Percentiles rank a stretch among this genome's conserved stretches.
Evolutionary conservation across 345 rosid species (phyloP).

Genomic region (Bretschneidera sinensis): DNA sequence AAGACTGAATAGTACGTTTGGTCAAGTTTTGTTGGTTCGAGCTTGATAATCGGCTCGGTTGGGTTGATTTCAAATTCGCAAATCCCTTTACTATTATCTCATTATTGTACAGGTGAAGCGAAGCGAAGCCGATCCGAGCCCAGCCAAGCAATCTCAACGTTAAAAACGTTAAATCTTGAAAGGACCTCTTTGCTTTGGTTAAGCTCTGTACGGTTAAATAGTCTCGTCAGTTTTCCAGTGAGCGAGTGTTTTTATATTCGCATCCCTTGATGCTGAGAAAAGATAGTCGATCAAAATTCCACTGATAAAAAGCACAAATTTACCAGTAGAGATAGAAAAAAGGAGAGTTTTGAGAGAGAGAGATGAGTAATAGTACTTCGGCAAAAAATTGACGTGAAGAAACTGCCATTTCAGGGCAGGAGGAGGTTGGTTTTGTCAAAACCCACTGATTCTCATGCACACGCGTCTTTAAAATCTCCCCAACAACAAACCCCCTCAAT

Average conservation of each 20-base stretch:
- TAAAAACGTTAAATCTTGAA: too few species aligned
- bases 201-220: background rate
- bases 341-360: too few species aligned
- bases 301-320: background rate
- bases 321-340: background rate
- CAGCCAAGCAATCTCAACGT: too few species aligned
- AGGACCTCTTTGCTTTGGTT: background rate
- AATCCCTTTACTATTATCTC: too few species aligned
- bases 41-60: too few species aligned
- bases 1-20: too few species aligned
- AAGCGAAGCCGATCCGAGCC: too few species aligned
- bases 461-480: constrained; percentile 13
- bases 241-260: background rate
- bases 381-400: background rate
- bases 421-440: constrained; percentile 7
- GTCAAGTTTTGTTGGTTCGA: too few species aligned
- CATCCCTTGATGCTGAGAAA: background rate
- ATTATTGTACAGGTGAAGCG: too few species aligned
- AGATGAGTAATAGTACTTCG: too few species aligned
- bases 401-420: constrained; percentile 2
- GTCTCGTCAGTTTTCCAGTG: constrained; percentile 11
- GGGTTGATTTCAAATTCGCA: too few species aligned
- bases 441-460: constrained; percentile 17
- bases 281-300: background rate
- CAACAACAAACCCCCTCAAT: constrained; percentile 8